Conservation (phyloP, 139 green algal genomes). For the Trebouxia sp. region DNA sequence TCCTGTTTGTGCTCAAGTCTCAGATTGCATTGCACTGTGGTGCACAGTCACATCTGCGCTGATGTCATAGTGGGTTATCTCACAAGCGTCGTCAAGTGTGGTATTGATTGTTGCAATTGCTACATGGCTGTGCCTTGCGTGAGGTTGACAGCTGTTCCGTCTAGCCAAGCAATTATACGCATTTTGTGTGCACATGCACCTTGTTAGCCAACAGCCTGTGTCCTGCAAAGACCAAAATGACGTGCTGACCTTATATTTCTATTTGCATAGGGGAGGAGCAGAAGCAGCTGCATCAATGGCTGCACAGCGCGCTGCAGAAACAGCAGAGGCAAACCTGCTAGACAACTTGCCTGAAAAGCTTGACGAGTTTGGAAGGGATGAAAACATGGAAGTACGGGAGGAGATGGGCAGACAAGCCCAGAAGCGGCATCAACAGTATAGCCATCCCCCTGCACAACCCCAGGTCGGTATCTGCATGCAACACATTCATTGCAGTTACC, state of each 20-base stretch:
- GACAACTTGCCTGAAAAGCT: conserved; percentile 52
- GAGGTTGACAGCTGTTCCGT: too few species aligned
- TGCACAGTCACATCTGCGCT: too few species aligned
- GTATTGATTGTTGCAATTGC: too few species aligned
- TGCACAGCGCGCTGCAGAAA: conserved; percentile 48
- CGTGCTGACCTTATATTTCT: background rate
- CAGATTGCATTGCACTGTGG: too few species aligned
- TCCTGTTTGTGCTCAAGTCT: too few species aligned
- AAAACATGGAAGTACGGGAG: conserved; percentile 61
- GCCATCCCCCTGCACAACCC: conserved; percentile 5
- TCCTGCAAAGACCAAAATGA: background rate
- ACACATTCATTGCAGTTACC: background rate
- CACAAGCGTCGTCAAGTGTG: too few species aligned
- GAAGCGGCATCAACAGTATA: conserved; percentile 17
- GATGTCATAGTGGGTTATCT: too few species aligned
- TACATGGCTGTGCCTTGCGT: too few species aligned
- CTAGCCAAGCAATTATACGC: too few species aligned
- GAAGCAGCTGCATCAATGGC: conserved; percentile 45
- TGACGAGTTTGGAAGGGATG: conserved; percentile 90
- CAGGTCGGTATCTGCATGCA: background rate
- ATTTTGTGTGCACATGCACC: too few species aligned
- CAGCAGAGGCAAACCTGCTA: conserved; percentile 36
- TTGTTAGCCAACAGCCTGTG: background rate
- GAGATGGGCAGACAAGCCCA: conserved; percentile 42
- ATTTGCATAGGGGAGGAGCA: conserved; percentile 38